Conservation (phyloP, 1,139 yeast species). For the Pichia sp. region DNA sequence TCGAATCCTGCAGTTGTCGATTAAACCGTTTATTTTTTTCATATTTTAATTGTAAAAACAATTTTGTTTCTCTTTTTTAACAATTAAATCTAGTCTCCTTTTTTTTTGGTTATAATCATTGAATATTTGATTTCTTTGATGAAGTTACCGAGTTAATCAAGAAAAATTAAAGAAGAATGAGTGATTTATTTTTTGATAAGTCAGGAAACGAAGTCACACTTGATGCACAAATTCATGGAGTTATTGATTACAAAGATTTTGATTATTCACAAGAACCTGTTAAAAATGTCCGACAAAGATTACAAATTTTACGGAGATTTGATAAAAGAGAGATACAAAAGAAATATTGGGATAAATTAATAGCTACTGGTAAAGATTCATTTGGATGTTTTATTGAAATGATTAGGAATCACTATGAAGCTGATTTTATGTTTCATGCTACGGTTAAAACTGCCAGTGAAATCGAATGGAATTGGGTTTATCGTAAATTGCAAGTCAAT, state of each 20-base stretch:
- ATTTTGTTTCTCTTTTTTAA: background rate
- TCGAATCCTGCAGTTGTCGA: constrained; percentile 36
- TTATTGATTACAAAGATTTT: constrained; percentile 6
- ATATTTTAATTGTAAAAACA: background rate
- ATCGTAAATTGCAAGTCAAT: constrained; percentile 5
- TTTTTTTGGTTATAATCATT: background rate
- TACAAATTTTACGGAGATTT: constrained; percentile 2
- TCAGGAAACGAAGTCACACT: background rate
- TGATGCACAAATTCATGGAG: constrained; percentile 1
- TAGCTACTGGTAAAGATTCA: constrained; percentile 7
- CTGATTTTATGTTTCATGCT: constrained; percentile 7
- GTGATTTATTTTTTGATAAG: background rate
- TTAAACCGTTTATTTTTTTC: constrained; percentile 2
- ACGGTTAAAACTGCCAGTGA: background rate
- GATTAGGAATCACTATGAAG: background rate
- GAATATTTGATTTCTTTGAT: background rate
- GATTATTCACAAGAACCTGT: constrained; percentile 1
- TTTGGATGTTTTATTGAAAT: constrained; percentile 10
- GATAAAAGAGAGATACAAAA: background rate
- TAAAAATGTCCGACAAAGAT: constrained; percentile 2
- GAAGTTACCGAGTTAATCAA: background rate
- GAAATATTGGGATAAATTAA: constrained; percentile 9
- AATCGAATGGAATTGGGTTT: constrained; percentile 13
- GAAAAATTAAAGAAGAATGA: too few relatives aligned
- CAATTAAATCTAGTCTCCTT: background rate